These are phyloP conservation scores for Globisporangium canariense DNA, from an alignment of 352 stramenopile species.

Conservation along the genomic window DNA sequence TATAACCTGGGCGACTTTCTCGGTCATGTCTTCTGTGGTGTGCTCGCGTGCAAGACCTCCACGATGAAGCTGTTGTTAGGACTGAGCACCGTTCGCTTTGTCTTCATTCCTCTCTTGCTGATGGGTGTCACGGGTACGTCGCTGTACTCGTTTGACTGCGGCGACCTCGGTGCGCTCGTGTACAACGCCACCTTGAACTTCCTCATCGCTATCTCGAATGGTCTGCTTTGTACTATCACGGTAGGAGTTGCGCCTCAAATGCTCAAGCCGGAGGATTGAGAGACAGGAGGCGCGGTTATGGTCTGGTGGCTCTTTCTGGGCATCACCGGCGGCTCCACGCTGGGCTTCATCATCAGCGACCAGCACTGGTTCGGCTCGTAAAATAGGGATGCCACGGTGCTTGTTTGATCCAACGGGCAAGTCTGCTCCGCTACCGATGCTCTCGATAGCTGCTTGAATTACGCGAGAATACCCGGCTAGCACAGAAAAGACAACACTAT, in stretches of 20 bases:
- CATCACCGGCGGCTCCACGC: slow-evolving; percentile 37
- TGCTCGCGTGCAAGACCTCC: slow-evolving; percentile 52
- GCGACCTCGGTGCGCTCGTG: slow-evolving; percentile 24
- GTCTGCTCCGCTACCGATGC: too few relatives aligned
- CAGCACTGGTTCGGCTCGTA: slow-evolving; percentile 47
- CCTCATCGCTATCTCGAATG: slow-evolving; percentile 45
- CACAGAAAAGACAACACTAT: not conserved
- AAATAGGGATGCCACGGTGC: not conserved
- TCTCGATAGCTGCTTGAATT: too few relatives aligned
- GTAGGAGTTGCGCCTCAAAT: slow-evolving; percentile 52
- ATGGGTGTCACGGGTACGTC: slow-evolving; percentile 47
- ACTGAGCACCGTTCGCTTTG: slow-evolving; percentile 40
- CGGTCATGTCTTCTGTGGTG: slow-evolving; percentile 43
- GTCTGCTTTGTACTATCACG: slow-evolving; percentile 58
- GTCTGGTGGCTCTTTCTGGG: slow-evolving; percentile 55
- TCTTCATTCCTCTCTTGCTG: slow-evolving; percentile 55
- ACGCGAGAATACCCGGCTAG: too few relatives aligned
- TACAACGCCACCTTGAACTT: slow-evolving; percentile 54
- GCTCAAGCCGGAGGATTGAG: slow-evolving; percentile 49
- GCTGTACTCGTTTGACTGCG: slow-evolving; percentile 46
- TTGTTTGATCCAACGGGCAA: too few relatives aligned
- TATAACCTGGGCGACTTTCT: slow-evolving; percentile 73
- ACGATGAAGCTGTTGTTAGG: slow-evolving; percentile 42
- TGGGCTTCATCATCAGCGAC: slow-evolving; percentile 50
- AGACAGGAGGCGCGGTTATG: slow-evolving; percentile 57